Evolutionary conservation across 345 rosid genomes (phyloP).

Genomic region (Populus ilicifolia): DNA sequence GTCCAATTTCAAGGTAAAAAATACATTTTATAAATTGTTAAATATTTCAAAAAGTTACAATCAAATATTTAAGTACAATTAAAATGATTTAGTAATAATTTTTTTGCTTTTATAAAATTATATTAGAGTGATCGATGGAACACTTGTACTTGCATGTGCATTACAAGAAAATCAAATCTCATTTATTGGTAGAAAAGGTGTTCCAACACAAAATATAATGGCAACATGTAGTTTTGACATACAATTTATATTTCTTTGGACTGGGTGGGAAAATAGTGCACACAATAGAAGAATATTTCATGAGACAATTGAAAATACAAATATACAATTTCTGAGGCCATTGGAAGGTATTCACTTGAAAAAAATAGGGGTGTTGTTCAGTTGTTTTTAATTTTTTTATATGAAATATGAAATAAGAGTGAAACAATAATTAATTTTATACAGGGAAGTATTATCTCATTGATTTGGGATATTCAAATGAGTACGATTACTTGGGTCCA

Average conservation of each 20-base stretch:
- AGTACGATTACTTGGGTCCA: no score
- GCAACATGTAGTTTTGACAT: background rate
- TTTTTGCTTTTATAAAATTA: background rate
- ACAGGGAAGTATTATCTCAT: background rate
- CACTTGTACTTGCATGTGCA: background rate
- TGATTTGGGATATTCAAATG: background rate
- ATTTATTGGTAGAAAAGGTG: no score
- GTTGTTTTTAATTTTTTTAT: background rate
- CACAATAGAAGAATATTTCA: background rate
- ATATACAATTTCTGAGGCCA: background rate
- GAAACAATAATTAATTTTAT: background rate
- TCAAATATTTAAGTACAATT: no score
- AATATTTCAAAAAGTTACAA: no score
- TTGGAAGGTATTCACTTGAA: background rate
- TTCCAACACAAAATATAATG: background rate
- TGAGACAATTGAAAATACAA: background rate
- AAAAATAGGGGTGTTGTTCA: background rate
- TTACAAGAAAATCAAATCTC: no score
- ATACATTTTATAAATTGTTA: no score
- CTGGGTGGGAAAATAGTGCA: background rate
- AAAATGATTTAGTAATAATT: no score
- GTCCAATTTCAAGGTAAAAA: background rate
- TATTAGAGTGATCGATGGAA: background rate
- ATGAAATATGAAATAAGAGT: no score
- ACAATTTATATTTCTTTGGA: background rate